Evolutionary conservation across 352 stramenopile genomes (phyloP).

Genomic region (Elongisporangium senticosum): DNA sequence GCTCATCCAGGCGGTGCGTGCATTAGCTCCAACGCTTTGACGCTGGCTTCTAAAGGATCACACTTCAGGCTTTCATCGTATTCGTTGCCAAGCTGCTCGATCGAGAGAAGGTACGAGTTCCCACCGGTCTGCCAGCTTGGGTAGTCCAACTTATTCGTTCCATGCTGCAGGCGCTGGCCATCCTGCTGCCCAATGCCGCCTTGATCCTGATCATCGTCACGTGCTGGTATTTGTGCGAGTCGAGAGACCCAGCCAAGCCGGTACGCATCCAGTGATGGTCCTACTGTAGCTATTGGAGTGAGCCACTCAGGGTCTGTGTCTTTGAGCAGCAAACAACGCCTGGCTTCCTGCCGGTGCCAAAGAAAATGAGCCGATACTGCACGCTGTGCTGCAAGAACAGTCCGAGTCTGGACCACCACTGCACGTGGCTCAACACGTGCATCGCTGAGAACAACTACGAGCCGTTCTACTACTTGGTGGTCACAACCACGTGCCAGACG

Average conservation of each 20-base stretch:
- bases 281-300: not conserved
- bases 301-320: not conserved
- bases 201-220: constrained; percentile 49
- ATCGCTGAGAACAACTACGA: constrained; percentile 83
- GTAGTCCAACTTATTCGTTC: not conserved
- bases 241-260: constrained; percentile 45
- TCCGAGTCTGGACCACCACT: constrained; percentile 77
- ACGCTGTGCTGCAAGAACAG: constrained; percentile 81
- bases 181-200: constrained; percentile 58
- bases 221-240: constrained; percentile 70
- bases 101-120: constrained; percentile 33
- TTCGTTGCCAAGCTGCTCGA: constrained; percentile 57
- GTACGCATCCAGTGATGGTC: constrained; percentile 13
- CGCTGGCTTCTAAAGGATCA: not conserved
- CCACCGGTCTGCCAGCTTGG: not conserved
- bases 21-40: not conserved
- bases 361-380: constrained; percentile 74
- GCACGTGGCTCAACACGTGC: constrained; percentile 86
- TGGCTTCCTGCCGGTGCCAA: constrained; percentile 23
- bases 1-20: constrained; percentile 54
- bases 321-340: constrained; percentile 24
- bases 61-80: constrained; percentile 48
- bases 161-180: constrained; percentile 36
- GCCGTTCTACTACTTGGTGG: constrained; percentile 74
- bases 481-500: constrained; percentile 51